Evolutionary conservation across 495 filamentous ascomycete genomes (phyloP).

Genomic region (Penicillium herquei): DNA sequence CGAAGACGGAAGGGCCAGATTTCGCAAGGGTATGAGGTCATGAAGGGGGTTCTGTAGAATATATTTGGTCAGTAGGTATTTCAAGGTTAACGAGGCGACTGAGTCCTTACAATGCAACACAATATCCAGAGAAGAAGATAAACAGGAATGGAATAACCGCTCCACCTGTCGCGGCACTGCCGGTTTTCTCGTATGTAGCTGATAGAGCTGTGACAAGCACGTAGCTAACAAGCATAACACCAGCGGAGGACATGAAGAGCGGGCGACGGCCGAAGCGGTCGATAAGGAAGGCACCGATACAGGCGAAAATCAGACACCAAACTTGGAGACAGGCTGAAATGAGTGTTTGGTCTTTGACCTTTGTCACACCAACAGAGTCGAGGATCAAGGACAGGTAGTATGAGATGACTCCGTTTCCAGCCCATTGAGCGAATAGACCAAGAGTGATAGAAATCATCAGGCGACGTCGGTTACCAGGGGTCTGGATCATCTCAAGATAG

Average conservation of each 20-base stretch:
- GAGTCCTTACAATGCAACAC: constrained; percentile 49
- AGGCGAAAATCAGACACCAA: constrained; percentile 49
- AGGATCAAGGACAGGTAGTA: constrained; percentile 58
- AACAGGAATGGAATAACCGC: constrained; percentile 61
- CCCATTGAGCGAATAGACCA: constrained; percentile 69
- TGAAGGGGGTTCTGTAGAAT: constrained; percentile 46
- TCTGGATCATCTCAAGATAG: constrained; percentile 59
- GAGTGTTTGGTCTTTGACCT: constrained; percentile 43
- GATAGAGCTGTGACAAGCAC: constrained; percentile 55
- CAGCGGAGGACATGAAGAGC: constrained; percentile 53
- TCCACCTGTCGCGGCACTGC: constrained; percentile 33
- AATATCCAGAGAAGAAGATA: constrained; percentile 56
- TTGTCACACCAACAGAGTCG: constrained; percentile 50
- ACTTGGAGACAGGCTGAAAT: constrained; percentile 27
- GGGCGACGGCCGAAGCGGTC: constrained; percentile 57
- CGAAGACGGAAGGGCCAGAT: constrained; percentile 64
- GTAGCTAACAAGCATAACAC: constrained; percentile 52
- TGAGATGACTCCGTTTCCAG: constrained; percentile 57
- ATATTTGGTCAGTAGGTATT: neutral
- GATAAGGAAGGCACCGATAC: constrained; percentile 51
- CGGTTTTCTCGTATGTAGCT: constrained; percentile 47
- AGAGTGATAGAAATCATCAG: constrained; percentile 55
- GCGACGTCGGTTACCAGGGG: constrained; percentile 65
- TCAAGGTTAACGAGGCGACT: neutral
- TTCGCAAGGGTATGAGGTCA: constrained; percentile 63